Evolutionary conservation across 176 grass and related monocot genomes (phyloP).

Genomic region (Triticum turgidum): DNA sequence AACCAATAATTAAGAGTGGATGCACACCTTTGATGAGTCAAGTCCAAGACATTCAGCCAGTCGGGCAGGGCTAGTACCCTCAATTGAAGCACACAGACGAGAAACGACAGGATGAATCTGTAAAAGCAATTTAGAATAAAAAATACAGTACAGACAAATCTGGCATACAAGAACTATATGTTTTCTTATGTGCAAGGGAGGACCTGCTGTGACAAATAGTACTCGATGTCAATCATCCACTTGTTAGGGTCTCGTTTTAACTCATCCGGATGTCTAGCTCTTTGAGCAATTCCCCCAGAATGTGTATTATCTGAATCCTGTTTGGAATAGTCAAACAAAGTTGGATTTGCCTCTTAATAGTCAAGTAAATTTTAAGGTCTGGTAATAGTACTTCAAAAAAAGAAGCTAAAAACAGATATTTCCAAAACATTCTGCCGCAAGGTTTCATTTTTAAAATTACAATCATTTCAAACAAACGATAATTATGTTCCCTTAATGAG

Average conservation of each 20-base stretch:
- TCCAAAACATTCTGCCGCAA: not conserved
- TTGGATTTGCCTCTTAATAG: not conserved
- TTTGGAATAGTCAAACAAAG: slow-evolving; percentile 31
- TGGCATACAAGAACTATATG: not conserved
- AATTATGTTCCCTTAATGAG: not conserved
- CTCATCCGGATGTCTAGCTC: slow-evolving; percentile 95
- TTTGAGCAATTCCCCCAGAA: slow-evolving; percentile 85
- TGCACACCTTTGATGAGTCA: slow-evolving; percentile 87
- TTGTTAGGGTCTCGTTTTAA: slow-evolving; percentile 66
- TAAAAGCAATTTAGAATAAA: slow-evolving; percentile 38
- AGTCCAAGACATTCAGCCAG: slow-evolving; percentile 95
- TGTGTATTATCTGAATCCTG: slow-evolving; percentile 55
- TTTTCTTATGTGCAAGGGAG: slow-evolving; percentile 16
- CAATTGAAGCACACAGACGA: slow-evolving; percentile 91
- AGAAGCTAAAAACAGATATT: slow-evolving; percentile 1
- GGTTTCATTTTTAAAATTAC: not conserved
- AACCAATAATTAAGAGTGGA: not conserved
- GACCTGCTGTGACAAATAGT: slow-evolving; percentile 98
- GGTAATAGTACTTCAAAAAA: slow-evolving; percentile 30
- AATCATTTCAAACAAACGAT: slow-evolving; percentile 3
- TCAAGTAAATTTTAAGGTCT: slow-evolving; percentile 18
- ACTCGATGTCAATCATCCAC: slow-evolving; percentile 93
- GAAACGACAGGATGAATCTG: slow-evolving; percentile 99
- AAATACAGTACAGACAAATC: not conserved
- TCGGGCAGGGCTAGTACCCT: slow-evolving; percentile 95